Base-by-base conservation (phyloP, 768 basidiomycete genomes). In the Mycena indigotica region DNA sequence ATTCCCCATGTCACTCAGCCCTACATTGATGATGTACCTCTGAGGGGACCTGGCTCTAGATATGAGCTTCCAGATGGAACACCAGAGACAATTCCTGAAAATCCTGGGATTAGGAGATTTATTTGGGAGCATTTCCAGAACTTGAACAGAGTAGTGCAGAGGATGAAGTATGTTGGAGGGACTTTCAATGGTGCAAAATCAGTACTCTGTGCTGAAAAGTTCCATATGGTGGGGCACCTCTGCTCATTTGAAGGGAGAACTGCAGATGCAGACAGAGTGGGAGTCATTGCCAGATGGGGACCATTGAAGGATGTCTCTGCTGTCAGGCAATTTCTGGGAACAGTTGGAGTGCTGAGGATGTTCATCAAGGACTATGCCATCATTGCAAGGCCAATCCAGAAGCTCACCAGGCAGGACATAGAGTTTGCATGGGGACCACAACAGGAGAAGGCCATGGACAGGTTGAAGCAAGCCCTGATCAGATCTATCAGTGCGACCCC, bases 21-120 rank as follows among this genome's bases (percentile, higher is more conserved):
- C 0, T 76, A 67, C 39, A 56, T 74, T 2, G 65, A 76, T 53
- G 68, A 76, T 38, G 44, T 72, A 0, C 67, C 59, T 0, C 35
- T 73, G 24, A 65, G 65, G 21, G 69, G 69, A 2, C 70, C 62
- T 0, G 23, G 38, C 17, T 64, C 68, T 0, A 28, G 54, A 1
- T 71, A 73, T 32, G 50, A 69, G 10, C 2, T 29, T 0, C 2
- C n/a, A 10, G 65, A 70, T 25, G 61, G 68, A 0, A 21, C 17
- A 0, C 69, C 57, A 35, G 60, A 75, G 25, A 66, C 55, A 0
- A 63, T 72, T 0, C 62, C 16, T 1, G 24, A 3, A 51, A 62
- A 8, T 12, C 65, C 28, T 63, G 73, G 28, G 21, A 62, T 51
- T 10, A 13, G 29, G 50, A 12, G 29, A 16, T 51, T 51, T 23